phyloP scores from a whole-genome alignment of 805 yeast species.

The Lachancea lanzarotensis region DNA sequence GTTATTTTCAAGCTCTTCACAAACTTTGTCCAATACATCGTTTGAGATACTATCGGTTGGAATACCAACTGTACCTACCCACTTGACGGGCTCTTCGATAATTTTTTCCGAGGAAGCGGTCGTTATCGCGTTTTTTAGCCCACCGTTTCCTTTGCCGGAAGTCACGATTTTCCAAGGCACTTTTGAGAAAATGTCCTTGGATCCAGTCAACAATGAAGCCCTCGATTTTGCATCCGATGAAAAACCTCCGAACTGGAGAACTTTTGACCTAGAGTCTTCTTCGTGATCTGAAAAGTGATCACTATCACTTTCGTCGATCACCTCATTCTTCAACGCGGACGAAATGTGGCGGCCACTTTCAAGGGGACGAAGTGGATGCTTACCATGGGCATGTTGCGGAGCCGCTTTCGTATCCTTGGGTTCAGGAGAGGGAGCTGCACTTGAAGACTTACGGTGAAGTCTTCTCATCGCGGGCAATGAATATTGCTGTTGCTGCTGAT shows the following conservation, averaged over 20 bases:
- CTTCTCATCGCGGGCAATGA: slow-evolving; percentile 32
- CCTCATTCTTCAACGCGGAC: slow-evolving; percentile 4
- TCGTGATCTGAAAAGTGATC: slow-evolving; percentile 24
- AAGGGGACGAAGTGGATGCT: not conserved
- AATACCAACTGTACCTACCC: slow-evolving; percentile 92
- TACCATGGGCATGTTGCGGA: not conserved
- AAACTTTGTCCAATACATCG: slow-evolving; percentile 47
- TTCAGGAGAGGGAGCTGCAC: slow-evolving; percentile 6
- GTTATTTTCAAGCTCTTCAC: slow-evolving; percentile 38
- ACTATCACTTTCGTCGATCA: slow-evolving; percentile 13
- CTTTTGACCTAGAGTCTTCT: slow-evolving; percentile 13
- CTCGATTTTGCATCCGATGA: slow-evolving; percentile 52
- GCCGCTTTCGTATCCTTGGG: not conserved
- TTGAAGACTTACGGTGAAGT: slow-evolving; percentile 18
- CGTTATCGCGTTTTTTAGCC: slow-evolving; percentile 75
- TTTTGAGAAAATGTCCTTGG: slow-evolving; percentile 35
- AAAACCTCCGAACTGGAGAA: slow-evolving; percentile 63
- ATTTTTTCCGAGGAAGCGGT: slow-evolving; percentile 43
- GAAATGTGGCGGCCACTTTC: slow-evolving; percentile 2
- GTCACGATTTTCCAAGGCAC: slow-evolving; percentile 72
- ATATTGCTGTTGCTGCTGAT: slow-evolving; percentile 21
- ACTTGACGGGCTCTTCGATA: slow-evolving; percentile 38
- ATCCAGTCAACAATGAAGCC: slow-evolving; percentile 31
- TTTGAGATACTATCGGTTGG: slow-evolving; percentile 78
- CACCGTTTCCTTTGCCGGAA: slow-evolving; percentile 78